Percentiles rank a stretch among this genome's conserved stretches.
These are phyloP conservation scores for Corrigiola litoralis DNA, from an alignment of 179 eudicot genomes.

Conservation along the genomic window DNA sequence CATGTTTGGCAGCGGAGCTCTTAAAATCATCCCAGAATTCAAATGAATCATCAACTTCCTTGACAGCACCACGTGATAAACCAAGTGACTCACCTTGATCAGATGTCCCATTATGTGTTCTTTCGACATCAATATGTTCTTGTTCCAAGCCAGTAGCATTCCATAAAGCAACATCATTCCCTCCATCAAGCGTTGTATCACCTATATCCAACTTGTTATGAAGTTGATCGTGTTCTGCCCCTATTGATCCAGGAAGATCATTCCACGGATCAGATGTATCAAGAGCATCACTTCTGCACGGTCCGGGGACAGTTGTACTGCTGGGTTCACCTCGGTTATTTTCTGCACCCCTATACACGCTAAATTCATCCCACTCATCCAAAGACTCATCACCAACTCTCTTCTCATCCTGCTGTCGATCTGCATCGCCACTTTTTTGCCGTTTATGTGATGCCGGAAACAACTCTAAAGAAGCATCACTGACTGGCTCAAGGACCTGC, in stretches of 20 bases:
- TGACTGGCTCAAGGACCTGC: slow-evolving; percentile 10
- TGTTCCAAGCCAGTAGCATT: slow-evolving; percentile 5
- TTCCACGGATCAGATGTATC: slow-evolving; percentile 32
- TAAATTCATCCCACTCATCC: slow-evolving; percentile 24
- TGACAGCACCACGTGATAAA: slow-evolving; percentile 7
- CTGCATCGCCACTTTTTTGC: slow-evolving; percentile 1
- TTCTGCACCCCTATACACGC: slow-evolving; percentile 16
- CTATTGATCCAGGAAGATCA: slow-evolving; percentile 28
- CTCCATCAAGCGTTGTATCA: slow-evolving; percentile 7
- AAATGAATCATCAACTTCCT: slow-evolving; percentile 17
- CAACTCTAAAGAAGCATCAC: slow-evolving; percentile 29
- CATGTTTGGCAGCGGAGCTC: slow-evolving; percentile 15
- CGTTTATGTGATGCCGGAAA: slow-evolving; percentile 30
- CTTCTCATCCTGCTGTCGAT: slow-evolving; percentile 7
- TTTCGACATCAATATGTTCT: slow-evolving; percentile 9
- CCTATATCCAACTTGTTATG: not conserved
- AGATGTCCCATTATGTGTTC: not conserved
- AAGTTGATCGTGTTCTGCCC: slow-evolving; percentile 11
- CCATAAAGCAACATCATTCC: slow-evolving; percentile 13
- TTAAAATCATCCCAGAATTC: slow-evolving; percentile 28
- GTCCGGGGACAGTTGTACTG: slow-evolving; percentile 19
- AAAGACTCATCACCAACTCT: slow-evolving; percentile 13
- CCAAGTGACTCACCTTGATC: slow-evolving; percentile 21
- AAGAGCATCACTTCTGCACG: slow-evolving; percentile 8
- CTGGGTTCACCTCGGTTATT: slow-evolving; percentile 29